Evolutionary conservation across 768 basidiomycete genomes (phyloP).

Genomic region (Tremella yokohamensis): DNA sequence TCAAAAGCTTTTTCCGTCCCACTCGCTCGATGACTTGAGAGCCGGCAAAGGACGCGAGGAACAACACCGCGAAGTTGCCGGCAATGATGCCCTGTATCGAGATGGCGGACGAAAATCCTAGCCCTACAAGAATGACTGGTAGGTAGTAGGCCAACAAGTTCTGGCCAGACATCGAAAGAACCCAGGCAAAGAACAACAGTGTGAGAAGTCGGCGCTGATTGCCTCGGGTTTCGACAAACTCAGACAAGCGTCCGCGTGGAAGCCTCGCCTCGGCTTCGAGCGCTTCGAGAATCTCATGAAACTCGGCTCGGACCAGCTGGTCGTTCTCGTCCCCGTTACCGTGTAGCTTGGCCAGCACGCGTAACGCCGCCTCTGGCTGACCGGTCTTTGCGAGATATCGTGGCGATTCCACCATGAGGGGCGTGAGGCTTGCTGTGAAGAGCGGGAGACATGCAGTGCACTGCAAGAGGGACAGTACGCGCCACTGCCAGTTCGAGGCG

Average conservation of each 20-base stretch:
- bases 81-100: slow-evolving; percentile 52
- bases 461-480: slow-evolving; percentile 48
- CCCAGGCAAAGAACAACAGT: slow-evolving; percentile 1
- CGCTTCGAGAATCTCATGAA: slow-evolving; percentile 65
- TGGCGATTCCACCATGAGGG: slow-evolving; percentile 74
- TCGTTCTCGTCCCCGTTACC: slow-evolving; percentile 66
- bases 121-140: slow-evolving; percentile 62
- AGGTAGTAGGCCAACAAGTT: slow-evolving; percentile 16
- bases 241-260: slow-evolving; percentile 50
- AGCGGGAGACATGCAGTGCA: slow-evolving; percentile 49
- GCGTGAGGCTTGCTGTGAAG: slow-evolving; percentile 50
- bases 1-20: slow-evolving; percentile 16
- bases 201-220: slow-evolving; percentile 52
- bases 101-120: slow-evolving; percentile 62
- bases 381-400: slow-evolving; percentile 77
- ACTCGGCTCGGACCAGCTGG: slow-evolving; percentile 48
- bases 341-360: slow-evolving; percentile 73
- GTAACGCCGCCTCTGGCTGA: slow-evolving; percentile 63
- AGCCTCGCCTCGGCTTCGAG: slow-evolving; percentile 50
- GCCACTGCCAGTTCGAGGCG: slow-evolving; percentile 58
- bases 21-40: slow-evolving; percentile 20
- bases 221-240: slow-evolving; percentile 63
- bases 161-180: background rate
- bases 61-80: slow-evolving; percentile 60
- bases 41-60: background rate